Percentiles rank a stretch among this genome's conserved stretches.
These are phyloP conservation scores for Vaccinium myrtillus DNA, from an alignment of 148 eudicot genomes.

Conservation along the genomic window DNA sequence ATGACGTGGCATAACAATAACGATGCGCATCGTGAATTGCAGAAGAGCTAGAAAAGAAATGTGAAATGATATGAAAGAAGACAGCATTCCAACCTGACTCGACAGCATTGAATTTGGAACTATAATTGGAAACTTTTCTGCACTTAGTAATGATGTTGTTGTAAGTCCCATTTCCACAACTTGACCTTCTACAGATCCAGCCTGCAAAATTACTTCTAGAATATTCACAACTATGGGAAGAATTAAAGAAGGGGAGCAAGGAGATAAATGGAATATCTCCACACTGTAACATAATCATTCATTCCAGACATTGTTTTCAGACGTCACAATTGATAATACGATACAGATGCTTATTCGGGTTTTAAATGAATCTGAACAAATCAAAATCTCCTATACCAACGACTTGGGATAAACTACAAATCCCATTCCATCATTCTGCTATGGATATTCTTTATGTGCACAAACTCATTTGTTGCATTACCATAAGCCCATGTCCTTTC, in stretches of 20 bases:
- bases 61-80: neutral
- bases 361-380: neutral
- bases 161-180: conserved; percentile 96
- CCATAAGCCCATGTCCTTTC: neutral
- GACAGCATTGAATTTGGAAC: conserved; percentile 95
- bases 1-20: neutral
- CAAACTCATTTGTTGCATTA: neutral
- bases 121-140: conserved; percentile 78
- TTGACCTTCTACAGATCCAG: conserved; percentile 98
- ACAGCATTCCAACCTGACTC: conserved; percentile 64
- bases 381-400: neutral
- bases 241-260: neutral
- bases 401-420: neutral
- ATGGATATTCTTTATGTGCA: neutral
- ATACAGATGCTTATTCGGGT: neutral
- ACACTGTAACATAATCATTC: neutral
- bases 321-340: neutral
- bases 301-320: neutral
- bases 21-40: neutral
- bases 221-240: neutral
- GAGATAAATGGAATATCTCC: neutral
- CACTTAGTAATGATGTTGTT: conserved; percentile 72
- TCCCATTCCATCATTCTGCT: neutral
- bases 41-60: neutral
- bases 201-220: conserved; percentile 51